Evolutionary conservation across 1,139 yeast species (phyloP), one percentile per base, ranked within the genome.

Genomic region (Protomyces inundatus): DNA sequence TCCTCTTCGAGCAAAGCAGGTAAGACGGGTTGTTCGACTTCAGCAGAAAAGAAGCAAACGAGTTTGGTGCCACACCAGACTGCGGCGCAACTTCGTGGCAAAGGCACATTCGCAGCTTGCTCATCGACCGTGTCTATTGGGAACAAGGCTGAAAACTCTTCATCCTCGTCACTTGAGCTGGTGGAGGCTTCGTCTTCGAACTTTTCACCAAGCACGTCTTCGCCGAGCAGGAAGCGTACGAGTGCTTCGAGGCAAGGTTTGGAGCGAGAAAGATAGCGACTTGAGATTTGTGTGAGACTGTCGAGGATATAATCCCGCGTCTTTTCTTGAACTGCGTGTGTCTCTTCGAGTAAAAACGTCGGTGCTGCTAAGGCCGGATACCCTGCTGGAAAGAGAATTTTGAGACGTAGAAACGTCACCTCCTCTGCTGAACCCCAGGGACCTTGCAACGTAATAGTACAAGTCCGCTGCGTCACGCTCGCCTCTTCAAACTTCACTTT

Each of bases 401-500:
- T 83, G 9, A 90, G 77, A 66, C 97, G 77, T 53, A 93, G 77
- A 71, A 89, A 90, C 0, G 89, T 80, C 37, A 81, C 83, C 35
- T 69, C 69, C 6, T 68, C 69, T 1, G 75, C 77, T 82, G 90
- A 81, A 0, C 97, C 96, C 48, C 48, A 42, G 6, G 48, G 48
- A 0, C 97, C 97, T 67, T 84, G 81, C 63, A 93, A 75, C 40
- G 96, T 85, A 7, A 93, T 75, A 0, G 85, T 84, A 65, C 91
- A 77, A 50, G 82, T 86, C 40, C 98, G 97, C 0, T 95, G 87
- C 0, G 95, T 84, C 0, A 93, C 96, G 1, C 93, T 85, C 6
- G 93, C 90, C 71, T 85, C 85, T 70, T 93, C 98, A 73, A 93
- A 91, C 3, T 86, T 78, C 1, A 93, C 82, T 68, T 87, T 88